phyloP scores from a whole-genome alignment of 768 basidiomycete species.

The Tephrocybe rancida region DNA sequence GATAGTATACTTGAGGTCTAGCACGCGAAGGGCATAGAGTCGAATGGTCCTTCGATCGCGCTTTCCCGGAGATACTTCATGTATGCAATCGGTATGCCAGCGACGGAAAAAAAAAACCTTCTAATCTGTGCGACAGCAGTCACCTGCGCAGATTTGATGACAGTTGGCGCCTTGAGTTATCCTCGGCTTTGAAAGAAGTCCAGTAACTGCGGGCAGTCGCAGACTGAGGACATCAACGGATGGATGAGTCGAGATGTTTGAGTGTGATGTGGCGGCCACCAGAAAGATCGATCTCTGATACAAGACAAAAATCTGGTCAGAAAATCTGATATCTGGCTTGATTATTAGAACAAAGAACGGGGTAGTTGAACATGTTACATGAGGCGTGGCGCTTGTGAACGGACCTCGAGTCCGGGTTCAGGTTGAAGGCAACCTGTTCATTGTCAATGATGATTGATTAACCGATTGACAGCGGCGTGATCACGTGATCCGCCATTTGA shows the following conservation, averaged over 20 bases:
- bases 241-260: background rate
- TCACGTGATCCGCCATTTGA: conserved; percentile 11
- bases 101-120: too few species aligned
- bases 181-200: background rate
- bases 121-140: too few species aligned
- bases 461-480: background rate
- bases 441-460: too few species aligned
- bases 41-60: background rate
- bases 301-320: background rate
- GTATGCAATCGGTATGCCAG: too few species aligned
- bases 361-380: too few species aligned
- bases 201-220: background rate
- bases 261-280: background rate
- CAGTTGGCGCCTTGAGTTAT: background rate
- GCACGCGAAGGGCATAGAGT: background rate
- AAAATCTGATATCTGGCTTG: too few species aligned
- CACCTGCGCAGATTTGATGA: background rate
- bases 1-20: background rate
- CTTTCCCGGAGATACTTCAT: background rate
- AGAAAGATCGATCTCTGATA: background rate
- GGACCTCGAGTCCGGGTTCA: too few species aligned
- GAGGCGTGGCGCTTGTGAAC: too few species aligned
- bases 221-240: background rate
- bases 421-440: too few species aligned
- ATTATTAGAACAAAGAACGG: too few species aligned